These are phyloP conservation scores for Antitrichia curtipendula DNA, from an alignment of 225 moss, liverwort and hornwort genomes.

Conservation along the genomic window DNA sequence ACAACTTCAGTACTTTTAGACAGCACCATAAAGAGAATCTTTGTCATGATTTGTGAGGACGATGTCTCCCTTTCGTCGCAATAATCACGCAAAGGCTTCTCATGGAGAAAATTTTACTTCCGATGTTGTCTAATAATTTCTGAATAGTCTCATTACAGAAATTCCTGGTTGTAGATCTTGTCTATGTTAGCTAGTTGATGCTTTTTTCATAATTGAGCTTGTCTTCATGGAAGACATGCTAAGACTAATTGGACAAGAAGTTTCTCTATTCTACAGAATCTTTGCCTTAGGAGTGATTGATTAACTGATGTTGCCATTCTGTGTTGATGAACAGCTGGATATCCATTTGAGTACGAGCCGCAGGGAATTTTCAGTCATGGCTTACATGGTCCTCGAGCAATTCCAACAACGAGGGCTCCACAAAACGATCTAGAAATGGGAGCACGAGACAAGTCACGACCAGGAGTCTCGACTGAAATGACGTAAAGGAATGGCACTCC, in stretches of 20 bases:
- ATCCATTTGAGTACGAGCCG: conserved; percentile 36
- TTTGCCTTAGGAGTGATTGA: not conserved
- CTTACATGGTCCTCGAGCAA: conserved; percentile 21
- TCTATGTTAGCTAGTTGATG: not conserved
- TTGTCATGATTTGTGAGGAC: not conserved
- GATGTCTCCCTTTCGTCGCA: not conserved
- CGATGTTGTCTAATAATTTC: not conserved
- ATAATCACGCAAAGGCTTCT: not conserved
- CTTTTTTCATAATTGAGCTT: not conserved
- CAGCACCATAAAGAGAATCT: not conserved
- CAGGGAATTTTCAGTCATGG: conserved; percentile 41
- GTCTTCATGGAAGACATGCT: too few relatives aligned
- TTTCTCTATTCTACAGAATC: not conserved
- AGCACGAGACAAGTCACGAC: not conserved
- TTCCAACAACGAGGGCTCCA: conserved; percentile 3
- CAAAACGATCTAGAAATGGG: conserved; percentile 38
- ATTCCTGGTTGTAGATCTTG: not conserved
- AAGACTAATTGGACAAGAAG: too few relatives aligned
- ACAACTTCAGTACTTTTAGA: not conserved
- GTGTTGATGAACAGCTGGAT: conserved; percentile 21
- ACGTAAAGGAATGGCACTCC: not conserved
- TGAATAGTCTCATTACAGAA: not conserved
- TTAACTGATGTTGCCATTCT: not conserved
- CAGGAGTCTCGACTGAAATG: conserved; percentile 12
- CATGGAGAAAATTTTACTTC: not conserved